Evolutionary conservation across 192 early-diverging fungal species (phyloP).

Genomic region (Entomortierella lignicola): DNA sequence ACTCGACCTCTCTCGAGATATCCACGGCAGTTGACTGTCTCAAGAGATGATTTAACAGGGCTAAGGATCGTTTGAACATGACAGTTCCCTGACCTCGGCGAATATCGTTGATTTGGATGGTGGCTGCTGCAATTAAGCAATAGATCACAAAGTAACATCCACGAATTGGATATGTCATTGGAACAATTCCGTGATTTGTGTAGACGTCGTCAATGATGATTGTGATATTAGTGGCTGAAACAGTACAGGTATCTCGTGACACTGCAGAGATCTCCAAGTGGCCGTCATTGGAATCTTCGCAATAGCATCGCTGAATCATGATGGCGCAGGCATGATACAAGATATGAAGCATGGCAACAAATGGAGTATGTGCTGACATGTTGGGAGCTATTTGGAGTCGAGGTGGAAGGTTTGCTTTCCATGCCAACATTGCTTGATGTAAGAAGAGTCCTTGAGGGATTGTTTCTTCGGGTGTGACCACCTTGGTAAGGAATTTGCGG

Average conservation of each 20-base stretch:
- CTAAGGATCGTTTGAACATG: conserved; percentile 43
- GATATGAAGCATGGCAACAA: conserved; percentile 66
- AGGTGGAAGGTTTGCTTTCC: conserved; percentile 50
- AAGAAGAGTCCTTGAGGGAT: conserved; percentile 53
- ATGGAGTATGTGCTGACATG: conserved; percentile 47
- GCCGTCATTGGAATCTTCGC: conserved; percentile 46
- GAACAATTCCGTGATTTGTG: conserved; percentile 50
- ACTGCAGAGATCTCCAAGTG: conserved; percentile 55
- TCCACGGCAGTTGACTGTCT: conserved; percentile 41
- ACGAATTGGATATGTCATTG: conserved; percentile 61
- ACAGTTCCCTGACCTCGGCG: conserved; percentile 39
- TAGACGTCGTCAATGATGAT: conserved; percentile 58
- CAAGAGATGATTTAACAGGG: conserved; percentile 30
- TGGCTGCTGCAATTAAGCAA: conserved; percentile 61
- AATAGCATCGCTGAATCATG: conserved; percentile 64
- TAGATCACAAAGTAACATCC: conserved; percentile 66
- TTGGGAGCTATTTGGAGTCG: conserved; percentile 45
- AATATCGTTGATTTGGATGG: conserved; percentile 58
- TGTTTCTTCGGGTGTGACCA: conserved; percentile 52
- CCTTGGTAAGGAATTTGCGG: conserved; percentile 52
- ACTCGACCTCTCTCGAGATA: conserved; percentile 34
- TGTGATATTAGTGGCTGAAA: conserved; percentile 65
- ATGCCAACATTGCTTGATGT: conserved; percentile 52
- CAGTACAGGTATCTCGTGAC: conserved; percentile 55
- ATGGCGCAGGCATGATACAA: conserved; percentile 63